A percentile compares a stretch with the other conserved stretches of the same genome.
These are phyloP conservation scores for Talaromyces verruculosus DNA, from an alignment of 2,329 filamentous ascomycete species.

Conservation along the genomic window DNA sequence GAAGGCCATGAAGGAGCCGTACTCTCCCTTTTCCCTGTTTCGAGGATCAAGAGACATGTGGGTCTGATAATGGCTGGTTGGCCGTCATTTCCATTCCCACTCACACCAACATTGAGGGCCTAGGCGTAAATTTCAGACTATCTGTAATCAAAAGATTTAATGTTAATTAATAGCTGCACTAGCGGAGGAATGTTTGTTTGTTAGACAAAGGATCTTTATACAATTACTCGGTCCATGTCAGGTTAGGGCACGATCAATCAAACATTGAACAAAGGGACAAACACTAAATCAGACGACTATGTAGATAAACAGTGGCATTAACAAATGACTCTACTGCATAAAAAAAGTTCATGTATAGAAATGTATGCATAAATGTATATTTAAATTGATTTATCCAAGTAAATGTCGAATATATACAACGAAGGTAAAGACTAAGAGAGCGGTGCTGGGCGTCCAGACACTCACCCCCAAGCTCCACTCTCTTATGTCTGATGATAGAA, in stretches of 20 bases:
- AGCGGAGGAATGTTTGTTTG: neutral
- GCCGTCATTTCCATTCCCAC: too few relatives aligned
- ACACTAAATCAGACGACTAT: neutral
- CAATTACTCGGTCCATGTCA: neutral
- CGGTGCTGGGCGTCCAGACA: neutral
- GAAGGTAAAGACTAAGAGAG: neutral
- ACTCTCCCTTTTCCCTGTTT: neutral
- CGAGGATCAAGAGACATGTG: neutral
- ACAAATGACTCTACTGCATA: neutral
- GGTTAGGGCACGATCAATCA: neutral
- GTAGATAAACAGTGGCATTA: neutral
- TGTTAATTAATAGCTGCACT: neutral
- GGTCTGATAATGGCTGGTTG: neutral
- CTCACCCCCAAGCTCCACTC: neutral
- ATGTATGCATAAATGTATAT: neutral
- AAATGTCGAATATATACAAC: conserved; percentile 1
- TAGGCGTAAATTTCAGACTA: too few relatives aligned
- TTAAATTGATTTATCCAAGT: neutral
- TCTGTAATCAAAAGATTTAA: neutral
- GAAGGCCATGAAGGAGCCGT: neutral
- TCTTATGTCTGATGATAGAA: neutral
- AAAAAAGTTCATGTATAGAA: neutral
- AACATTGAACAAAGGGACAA: neutral
- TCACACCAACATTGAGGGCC: too few relatives aligned
- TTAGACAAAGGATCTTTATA: neutral